Conservation (phyloP, 345 rosid genomes). For the Populus euphratica region DNA sequence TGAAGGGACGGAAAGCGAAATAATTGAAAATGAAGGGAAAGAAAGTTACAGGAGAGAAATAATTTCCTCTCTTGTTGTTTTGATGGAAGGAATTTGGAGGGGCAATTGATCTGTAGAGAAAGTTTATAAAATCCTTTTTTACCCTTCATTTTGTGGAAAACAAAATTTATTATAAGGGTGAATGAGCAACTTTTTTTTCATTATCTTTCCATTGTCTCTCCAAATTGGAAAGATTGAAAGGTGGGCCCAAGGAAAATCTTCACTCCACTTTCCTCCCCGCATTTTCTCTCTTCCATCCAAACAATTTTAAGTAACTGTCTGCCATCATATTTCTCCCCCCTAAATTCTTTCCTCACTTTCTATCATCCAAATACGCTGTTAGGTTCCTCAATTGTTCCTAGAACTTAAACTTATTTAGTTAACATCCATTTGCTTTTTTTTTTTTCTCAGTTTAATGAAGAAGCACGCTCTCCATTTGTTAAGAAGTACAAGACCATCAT, state of each 20-base stretch:
- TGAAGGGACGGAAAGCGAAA: neutral
- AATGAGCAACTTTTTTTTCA: neutral
- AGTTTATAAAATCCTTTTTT: neutral
- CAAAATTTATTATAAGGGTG: neutral
- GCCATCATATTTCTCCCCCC: neutral
- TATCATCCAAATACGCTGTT: neutral
- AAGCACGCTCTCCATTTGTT: constrained; percentile 96
- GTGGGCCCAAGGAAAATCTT: neutral
- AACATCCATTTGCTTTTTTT: neutral
- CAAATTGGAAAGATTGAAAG: neutral
- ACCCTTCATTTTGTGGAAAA: neutral
- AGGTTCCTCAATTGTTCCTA: neutral
- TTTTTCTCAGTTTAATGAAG: constrained; percentile 84
- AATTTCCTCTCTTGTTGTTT: neutral
- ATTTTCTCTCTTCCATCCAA: neutral
- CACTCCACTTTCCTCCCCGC: neutral
- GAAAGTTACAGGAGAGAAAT: neutral
- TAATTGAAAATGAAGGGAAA: neutral
- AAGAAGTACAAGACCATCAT: constrained; percentile 97
- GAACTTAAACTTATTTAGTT: neutral
- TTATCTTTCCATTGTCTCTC: neutral
- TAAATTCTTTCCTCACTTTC: neutral
- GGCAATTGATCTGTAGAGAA: neutral
- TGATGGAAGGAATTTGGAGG: neutral
- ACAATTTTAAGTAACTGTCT: neutral